Base-by-base conservation (phyloP, 106 monocot genomes). In the Dendrobium huoshanense region DNA sequence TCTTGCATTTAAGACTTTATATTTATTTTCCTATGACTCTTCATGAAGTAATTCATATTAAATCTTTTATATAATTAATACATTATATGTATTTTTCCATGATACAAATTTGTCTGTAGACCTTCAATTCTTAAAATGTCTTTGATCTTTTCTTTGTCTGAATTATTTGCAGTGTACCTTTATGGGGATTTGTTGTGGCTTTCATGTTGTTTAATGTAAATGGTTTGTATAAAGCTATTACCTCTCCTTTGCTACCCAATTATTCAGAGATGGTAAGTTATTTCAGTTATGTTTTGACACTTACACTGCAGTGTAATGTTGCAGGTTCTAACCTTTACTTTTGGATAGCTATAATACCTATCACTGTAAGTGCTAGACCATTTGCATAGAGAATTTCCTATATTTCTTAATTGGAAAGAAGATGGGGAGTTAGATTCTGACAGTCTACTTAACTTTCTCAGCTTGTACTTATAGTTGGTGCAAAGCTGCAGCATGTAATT, bases 261-360 rank as follows among this genome's bases (percentile, higher is more conserved):
- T 55, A 51, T 77, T 79, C 75, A 29, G 49, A 79, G 48, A 67
- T 68, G 3, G 16, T 54, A 22, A 15, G 4, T 8, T 61, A 6
- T 41, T 64, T 29, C 45, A 20, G 18, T 79, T 67, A 13, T 37
- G 13, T 70, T 70, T 76, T 22, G 16, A 47, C 31, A 5, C 54
- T 77, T 49, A 68, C 19, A 15, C 27, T 7, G 25, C 1, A 20
- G 7, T 77, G 18, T 77, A 19, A 72, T 81, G 7, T 85, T 91
- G 80, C 89, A 99, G 99, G 99, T 64, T 91, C 91, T 27, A 93
- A 99, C 87, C 93, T 99, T 13, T 99, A 99, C 68, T 93, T 95
- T 59, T 99, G 99, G 99, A 95, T 99, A 83, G 95, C 99, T 56
- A 87, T 93, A n/a, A 88, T 99, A 81, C 99, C 99, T 65, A 81